A percentile compares a stretch with the other conserved stretches of the same genome.
Conservation (phyloP, 129 eudicot species). For the Gnaphalium uliginosum region DNA sequence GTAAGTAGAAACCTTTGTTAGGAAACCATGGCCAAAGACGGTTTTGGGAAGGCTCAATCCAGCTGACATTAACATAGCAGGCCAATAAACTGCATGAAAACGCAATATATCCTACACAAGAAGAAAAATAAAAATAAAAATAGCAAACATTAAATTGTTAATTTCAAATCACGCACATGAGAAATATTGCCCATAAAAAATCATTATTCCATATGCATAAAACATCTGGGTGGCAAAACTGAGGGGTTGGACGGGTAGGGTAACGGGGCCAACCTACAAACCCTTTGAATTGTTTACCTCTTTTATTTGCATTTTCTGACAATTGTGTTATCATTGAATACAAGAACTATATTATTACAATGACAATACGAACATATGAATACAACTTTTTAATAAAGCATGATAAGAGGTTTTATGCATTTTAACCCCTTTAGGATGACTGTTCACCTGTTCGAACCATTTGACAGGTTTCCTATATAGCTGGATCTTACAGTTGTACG, state of each 20-base stretch:
- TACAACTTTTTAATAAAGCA: neutral
- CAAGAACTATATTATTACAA: no score
- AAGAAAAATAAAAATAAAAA: neutral
- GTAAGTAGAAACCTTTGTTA: slow-evolving; percentile 74
- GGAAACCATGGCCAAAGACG: slow-evolving; percentile 96
- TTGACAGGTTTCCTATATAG: no score
- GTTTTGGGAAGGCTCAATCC: slow-evolving; percentile 81
- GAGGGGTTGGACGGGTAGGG: no score
- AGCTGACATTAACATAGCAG: slow-evolving; percentile 99
- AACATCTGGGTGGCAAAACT: neutral
- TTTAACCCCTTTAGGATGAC: neutral
- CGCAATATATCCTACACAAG: slow-evolving; percentile 92
- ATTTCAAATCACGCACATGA: slow-evolving; percentile 18
- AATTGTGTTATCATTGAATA: neutral
- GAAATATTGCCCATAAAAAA: neutral
- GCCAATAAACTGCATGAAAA: slow-evolving; percentile 99
- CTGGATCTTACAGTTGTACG: no score
- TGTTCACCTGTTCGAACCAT: neutral
- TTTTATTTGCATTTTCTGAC: neutral
- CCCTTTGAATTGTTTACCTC: neutral
- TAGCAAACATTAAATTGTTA: neutral
- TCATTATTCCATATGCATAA: slow-evolving; percentile 13
- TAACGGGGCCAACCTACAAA: no score
- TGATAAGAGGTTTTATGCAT: neutral
- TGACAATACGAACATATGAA: no score